Conservation (phyloP, 164 flowering plant species). For the Paratinospora sagittata region DNA sequence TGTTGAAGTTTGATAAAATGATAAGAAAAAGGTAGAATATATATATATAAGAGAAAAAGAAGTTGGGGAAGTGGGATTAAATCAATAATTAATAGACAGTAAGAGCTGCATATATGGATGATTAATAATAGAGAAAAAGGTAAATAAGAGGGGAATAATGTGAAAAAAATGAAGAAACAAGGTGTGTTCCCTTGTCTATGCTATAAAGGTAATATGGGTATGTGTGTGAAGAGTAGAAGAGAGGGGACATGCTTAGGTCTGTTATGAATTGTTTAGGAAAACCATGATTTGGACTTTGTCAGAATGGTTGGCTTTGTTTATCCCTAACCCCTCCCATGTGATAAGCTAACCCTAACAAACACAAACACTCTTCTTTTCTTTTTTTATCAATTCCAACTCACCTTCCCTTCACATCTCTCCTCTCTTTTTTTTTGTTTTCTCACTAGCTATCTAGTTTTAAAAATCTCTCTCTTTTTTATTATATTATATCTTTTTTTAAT, state of each 20-base stretch:
- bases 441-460: neutral
- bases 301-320: constrained; percentile 20
- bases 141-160: neutral
- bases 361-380: constrained; percentile 6
- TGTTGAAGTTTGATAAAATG: neutral
- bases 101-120: too few relatives aligned
- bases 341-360: constrained; percentile 11
- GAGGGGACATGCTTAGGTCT: constrained; percentile 32
- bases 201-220: constrained; percentile 10
- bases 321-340: constrained; percentile 37
- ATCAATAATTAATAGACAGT: too few relatives aligned
- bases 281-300: constrained; percentile 40
- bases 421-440: constrained; percentile 6
- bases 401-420: too few relatives aligned
- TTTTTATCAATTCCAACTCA: too few relatives aligned
- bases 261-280: constrained; percentile 30
- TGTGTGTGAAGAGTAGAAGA: constrained; percentile 6
- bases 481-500: neutral
- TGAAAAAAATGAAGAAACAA: neutral
- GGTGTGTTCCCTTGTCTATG: constrained; percentile 8
- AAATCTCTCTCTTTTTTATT: constrained; percentile 1
- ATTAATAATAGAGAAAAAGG: neutral
- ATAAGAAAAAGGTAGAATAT: neutral
- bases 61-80: neutral
- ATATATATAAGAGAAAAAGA: too few relatives aligned